phyloP scores from a whole-genome alignment of 306 rosid genomes.

The Medicago ruthenica region DNA sequence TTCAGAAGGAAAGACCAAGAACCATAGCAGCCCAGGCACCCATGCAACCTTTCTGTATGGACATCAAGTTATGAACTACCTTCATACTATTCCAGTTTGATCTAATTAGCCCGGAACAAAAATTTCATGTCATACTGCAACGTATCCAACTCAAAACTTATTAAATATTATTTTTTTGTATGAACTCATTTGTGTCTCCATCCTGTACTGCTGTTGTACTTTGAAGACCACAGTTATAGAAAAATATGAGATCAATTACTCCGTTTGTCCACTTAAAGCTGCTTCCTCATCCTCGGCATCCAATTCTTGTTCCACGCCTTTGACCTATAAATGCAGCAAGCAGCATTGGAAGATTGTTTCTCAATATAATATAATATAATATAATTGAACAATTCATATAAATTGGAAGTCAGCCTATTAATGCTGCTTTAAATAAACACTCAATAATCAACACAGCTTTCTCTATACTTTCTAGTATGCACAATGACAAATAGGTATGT shows the following conservation, averaged over 20 bases:
- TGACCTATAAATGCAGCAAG: constrained; percentile 66
- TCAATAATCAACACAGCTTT: background rate
- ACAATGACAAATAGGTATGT: background rate
- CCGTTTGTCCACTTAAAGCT: constrained; percentile 57
- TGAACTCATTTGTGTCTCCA: constrained; percentile 39
- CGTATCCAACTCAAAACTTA: constrained; percentile 33
- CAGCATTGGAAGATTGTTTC: constrained; percentile 13
- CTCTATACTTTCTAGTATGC: background rate
- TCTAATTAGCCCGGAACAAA: constrained; percentile 36
- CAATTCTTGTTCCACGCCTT: constrained; percentile 85
- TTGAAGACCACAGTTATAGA: background rate
- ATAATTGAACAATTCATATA: background rate
- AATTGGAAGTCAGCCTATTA: constrained; percentile 29
- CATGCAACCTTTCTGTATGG: constrained; percentile 19
- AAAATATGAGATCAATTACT: constrained; percentile 47
- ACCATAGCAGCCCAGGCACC: constrained; percentile 27
- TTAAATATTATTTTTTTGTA: constrained; percentile 6
- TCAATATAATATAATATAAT: constrained; percentile 2
- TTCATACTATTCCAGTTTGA: constrained; percentile 26
- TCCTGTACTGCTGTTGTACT: constrained; percentile 39
- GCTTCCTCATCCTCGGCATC: constrained; percentile 78
- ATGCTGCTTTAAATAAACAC: constrained; percentile 3
- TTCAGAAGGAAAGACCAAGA: constrained; percentile 19
- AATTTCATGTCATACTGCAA: constrained; percentile 33
- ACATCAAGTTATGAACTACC: constrained; percentile 23